Base-by-base conservation (phyloP, 1,284 basidiomycete species). In the Schizophyllum amplum region DNA sequence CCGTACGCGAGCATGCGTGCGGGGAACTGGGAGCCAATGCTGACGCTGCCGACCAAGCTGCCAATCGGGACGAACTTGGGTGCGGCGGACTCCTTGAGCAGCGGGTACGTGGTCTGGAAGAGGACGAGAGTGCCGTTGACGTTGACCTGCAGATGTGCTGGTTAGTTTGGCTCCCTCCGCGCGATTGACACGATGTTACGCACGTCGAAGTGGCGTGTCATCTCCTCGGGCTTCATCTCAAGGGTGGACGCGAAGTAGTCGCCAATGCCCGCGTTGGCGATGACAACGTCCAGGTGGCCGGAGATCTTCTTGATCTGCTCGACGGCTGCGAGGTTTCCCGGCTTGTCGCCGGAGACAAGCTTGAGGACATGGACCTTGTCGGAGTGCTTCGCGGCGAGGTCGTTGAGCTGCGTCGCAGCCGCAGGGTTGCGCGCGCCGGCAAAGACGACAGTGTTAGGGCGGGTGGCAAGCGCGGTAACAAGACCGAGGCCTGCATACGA, bases 401-500 rank as follows among this genome's bases (percentile, higher is more conserved):
- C 23, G 24, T 25, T 52, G 51, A 51, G 51, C 9, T 51, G 21
- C 20, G 20, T 51, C 7, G 23, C 24, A 24, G 51, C 51, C 9
- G 51, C 51, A 9, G 51, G 51, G 26, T 51, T 24, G n/a, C 51
- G 51, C 20, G 51, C 54, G 47, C 33, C 24, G 42, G 54, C 54
- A 23, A 49, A 55, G 54, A 49, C 54, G n/a, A 20, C 24, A 11
- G 51, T 24, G 51, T 51, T 24, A n/a, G 55, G 51, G 20, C 55
- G 55, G n/a, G 51, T 27, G 6, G 55, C 55, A 24, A 57, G 51
- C 15, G 4, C 24, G n/a, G 20, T n/a, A 13, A 52, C 52, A 13
- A 57, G 46, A 51, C 51, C 52, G 9, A 26, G 25, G n/a, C 55
- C 33, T 42, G 33, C 7, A 9, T 2, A 9, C 13, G 7, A 4